Percentiles rank a stretch among this genome's conserved stretches.
Conservation (phyloP, 768 basidiomycete species). For the Serendipita sp. region DNA sequence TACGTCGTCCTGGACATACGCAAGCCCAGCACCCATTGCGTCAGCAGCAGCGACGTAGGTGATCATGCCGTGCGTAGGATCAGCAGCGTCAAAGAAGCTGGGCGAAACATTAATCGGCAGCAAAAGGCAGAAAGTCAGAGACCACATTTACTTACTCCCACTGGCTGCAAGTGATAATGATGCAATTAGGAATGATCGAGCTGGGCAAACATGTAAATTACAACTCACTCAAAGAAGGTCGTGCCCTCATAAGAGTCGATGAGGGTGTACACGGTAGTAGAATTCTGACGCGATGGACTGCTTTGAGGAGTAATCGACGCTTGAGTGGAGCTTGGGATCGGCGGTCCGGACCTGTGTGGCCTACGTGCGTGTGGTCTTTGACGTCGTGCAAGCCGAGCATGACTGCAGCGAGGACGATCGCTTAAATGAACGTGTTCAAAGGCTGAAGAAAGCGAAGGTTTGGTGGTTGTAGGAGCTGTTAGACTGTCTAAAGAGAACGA, state of each 20-base stretch:
- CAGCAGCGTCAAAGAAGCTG: conserved; percentile 38
- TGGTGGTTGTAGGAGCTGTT: not conserved
- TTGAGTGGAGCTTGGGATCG: not conserved
- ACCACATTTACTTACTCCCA: not conserved
- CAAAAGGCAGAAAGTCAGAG: conserved; percentile 7
- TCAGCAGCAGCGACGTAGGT: conserved; percentile 35
- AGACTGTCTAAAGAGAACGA: not conserved
- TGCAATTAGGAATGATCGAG: not conserved
- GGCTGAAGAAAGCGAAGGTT: not conserved
- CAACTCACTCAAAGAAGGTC: conserved; percentile 43
- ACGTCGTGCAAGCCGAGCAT: not conserved
- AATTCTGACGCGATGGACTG: not conserved
- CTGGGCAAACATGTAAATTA: conserved; percentile 9
- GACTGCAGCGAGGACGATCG: not conserved
- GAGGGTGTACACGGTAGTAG: conserved; percentile 20
- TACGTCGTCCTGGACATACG: conserved; percentile 43
- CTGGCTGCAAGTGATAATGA: too few relatives aligned
- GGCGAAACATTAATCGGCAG: conserved; percentile 23
- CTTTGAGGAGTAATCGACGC: not conserved
- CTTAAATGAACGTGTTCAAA: not conserved
- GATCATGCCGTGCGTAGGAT: conserved; percentile 61
- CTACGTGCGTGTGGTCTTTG: not conserved
- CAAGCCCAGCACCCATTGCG: conserved; percentile 38
- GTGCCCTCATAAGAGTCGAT: conserved; percentile 32
- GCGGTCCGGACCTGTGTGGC: not conserved